Evolutionary conservation across 805 yeast species (phyloP).

Genomic region (Cyberlindnera saturnus): DNA sequence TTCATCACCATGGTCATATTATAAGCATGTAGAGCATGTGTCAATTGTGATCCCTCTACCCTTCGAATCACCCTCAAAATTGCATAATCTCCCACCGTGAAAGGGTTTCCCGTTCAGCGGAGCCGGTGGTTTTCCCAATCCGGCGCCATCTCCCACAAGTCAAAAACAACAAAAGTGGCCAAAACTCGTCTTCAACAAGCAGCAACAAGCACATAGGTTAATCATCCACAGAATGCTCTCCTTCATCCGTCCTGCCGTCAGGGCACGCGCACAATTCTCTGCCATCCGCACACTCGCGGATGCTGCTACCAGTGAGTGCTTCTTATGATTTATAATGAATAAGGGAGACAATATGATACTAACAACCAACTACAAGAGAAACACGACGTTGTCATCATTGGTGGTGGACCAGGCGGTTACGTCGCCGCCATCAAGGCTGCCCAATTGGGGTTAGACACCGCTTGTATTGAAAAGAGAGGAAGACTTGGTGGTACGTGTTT

Average conservation of each 20-base stretch:
- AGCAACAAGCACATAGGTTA: too few relatives aligned
- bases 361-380: constrained; percentile 28
- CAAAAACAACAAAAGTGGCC: too few relatives aligned
- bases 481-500: constrained; percentile 96
- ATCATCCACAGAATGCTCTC: neutral
- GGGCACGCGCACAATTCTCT: constrained; percentile 9
- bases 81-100: too few relatives aligned
- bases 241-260: constrained; percentile 8
- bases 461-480: constrained; percentile 97
- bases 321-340: neutral
- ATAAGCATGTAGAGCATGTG: too few relatives aligned
- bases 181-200: too few relatives aligned
- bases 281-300: constrained; percentile 18
- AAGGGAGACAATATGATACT: constrained; percentile 1
- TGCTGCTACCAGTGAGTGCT: constrained; percentile 16
- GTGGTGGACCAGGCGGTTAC: constrained; percentile 99
- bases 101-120: too few relatives aligned
- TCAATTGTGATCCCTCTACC: too few relatives aligned
- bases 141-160: too few relatives aligned
- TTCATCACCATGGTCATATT: too few relatives aligned
- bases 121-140: too few relatives aligned
- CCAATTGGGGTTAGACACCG: constrained; percentile 89
- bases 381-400: constrained; percentile 91
- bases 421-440: constrained; percentile 99
- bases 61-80: too few relatives aligned